Conservation (phyloP, 1,139 yeast genomes). For the Blastobotrys apis region DNA sequence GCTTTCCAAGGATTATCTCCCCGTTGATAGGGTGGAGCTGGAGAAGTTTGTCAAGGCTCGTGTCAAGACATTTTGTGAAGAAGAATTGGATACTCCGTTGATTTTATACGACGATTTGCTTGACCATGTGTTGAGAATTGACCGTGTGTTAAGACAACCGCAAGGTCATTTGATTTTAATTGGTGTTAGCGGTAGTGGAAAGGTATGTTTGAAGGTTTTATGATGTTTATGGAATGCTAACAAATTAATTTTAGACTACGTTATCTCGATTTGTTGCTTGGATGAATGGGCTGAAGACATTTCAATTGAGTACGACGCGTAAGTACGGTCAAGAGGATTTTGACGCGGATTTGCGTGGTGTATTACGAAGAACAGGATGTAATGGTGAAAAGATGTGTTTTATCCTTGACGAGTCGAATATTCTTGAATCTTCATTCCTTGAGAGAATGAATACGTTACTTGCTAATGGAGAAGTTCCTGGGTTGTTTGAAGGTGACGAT, state of each 20-base stretch:
- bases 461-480: conserved; percentile 92
- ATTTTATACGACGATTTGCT: conserved; percentile 67
- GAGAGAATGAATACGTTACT: conserved; percentile 89
- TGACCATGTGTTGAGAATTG: conserved; percentile 73
- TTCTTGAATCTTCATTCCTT: conserved; percentile 71
- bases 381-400: conserved; percentile 65
- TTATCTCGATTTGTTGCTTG: conserved; percentile 81
- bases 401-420: conserved; percentile 74
- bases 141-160: conserved; percentile 74
- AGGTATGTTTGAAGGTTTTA: conserved; percentile 36
- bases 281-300: conserved; percentile 72
- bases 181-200: conserved; percentile 86
- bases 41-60: conserved; percentile 58
- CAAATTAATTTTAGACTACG: conserved; percentile 41
- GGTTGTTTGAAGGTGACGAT: conserved; percentile 79
- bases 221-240: neutral
- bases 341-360: conserved; percentile 55
- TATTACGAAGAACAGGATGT: conserved; percentile 49
- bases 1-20: conserved; percentile 60
- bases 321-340: conserved; percentile 59
- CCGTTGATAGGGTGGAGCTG: conserved; percentile 51
- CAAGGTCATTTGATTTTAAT: conserved; percentile 89
- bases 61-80: conserved; percentile 66
- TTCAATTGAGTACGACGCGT: conserved; percentile 55
- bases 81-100: conserved; percentile 56